Base-by-base conservation (phyloP, 176 grass and related monocot species). In the Triticum timopheevii region DNA sequence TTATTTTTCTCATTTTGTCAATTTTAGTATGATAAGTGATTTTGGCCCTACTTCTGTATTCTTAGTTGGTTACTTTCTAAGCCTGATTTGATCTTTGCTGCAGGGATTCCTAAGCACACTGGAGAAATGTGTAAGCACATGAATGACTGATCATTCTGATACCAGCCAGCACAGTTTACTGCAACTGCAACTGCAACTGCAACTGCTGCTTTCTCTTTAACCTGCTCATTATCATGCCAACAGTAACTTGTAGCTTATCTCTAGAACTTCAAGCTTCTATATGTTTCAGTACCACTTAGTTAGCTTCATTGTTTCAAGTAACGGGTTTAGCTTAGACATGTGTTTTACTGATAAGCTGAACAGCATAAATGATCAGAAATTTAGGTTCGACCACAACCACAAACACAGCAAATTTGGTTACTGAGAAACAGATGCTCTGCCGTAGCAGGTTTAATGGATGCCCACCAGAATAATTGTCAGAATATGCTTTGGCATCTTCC, bases 401-500 rank as follows among this genome's bases (percentile, higher is more conserved):
- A 88, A 45, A 1, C 0, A 0, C 4, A 40, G 31, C 33, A 34
- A 34, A 2, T 17, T 38, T 17, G 19, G 5, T 47, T 67, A 61
- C 86, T 70, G 35, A 30, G 39, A 77, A 82, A 44, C 61, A 77
- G 30, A 77, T 52, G 49, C 34, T 54, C 42, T 75, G 22, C 22
- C 20, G 65, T 73, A 68, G 2, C 34, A 79, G 58, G 79, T 76
- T 67, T 38, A 68, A 33, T 87, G 54, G 4, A 6, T 59, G 12
- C 17, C 47, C 6, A 13, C 44, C 44, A 2, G 83, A 40, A 87
- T 76, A 83, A 68, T 68, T 69, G 25, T 24, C 1, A 11, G 79
- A 77, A 77, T 69, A 77, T 88, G 47, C 47, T 59, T 78, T 70
- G 8, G 17, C 47, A 34, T 82, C 54, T 78, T 87, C 36, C 58